These are phyloP conservation scores for Trametes coccinea DNA, from an alignment of 768 basidiomycete species.

Conservation along the genomic window DNA sequence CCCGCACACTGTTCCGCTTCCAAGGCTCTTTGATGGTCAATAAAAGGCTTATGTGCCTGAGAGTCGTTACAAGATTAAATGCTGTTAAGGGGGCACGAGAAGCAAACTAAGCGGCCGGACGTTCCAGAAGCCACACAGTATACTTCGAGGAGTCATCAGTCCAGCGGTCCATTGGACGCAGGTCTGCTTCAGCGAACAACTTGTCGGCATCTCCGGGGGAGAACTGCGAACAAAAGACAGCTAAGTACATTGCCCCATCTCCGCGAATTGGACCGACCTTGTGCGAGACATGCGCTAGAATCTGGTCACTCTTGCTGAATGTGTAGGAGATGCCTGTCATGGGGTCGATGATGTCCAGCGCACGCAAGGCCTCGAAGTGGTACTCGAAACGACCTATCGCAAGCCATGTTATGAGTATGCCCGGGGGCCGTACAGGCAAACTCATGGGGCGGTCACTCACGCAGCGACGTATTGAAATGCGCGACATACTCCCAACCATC, in stretches of 20 bases:
- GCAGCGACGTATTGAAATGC: conserved; percentile 53
- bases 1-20: too few species aligned
- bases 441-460: conserved; percentile 34
- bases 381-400: not conserved
- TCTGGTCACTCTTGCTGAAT: not conserved
- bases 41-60: too few species aligned
- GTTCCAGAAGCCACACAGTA: not conserved
- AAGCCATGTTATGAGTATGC: not conserved
- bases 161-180: not conserved
- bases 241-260: not conserved
- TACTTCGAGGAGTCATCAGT: not conserved
- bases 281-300: not conserved
- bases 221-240: not conserved
- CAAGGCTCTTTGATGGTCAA: too few species aligned
- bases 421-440: too few species aligned
- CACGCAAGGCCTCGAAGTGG: not conserved
- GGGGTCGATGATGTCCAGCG: not conserved
- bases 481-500: conserved; percentile 75
- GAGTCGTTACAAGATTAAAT: too few species aligned
- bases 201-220: not conserved
- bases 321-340: not conserved
- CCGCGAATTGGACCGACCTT: not conserved
- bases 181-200: not conserved
- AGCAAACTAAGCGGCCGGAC: not conserved
- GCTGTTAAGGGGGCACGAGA: too few species aligned